Evolutionary conservation across 305 asterid species (phyloP).

Genomic region (Ajuga reptans): DNA sequence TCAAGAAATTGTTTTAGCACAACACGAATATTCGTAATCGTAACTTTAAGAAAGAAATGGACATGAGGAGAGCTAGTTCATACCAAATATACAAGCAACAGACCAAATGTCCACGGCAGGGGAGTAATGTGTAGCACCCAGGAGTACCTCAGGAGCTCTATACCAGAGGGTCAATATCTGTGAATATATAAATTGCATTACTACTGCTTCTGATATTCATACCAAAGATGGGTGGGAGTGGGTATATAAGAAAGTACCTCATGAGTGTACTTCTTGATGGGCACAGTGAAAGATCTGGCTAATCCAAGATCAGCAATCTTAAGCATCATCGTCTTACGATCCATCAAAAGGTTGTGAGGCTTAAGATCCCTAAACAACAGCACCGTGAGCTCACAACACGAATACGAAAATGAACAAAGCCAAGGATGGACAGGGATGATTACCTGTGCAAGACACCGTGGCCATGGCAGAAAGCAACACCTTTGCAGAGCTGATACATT

Average conservation of each 20-base stretch:
- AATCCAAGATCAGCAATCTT: slow-evolving; percentile 95
- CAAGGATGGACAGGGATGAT: neutral
- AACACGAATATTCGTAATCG: neutral
- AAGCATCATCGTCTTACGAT: slow-evolving; percentile 73
- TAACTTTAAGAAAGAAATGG: neutral
- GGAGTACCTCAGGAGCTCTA: slow-evolving; percentile 96
- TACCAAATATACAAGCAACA: slow-evolving; percentile 95
- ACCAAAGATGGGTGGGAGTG: neutral
- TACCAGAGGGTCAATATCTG: slow-evolving; percentile 98
- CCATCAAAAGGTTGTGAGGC: slow-evolving; percentile 96
- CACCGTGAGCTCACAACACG: neutral
- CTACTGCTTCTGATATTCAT: neutral
- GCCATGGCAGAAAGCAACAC: slow-evolving; percentile 95
- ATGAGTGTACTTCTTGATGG: slow-evolving; percentile 92
- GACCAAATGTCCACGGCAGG: slow-evolving; percentile 99
- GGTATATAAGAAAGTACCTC: slow-evolving; percentile 43
- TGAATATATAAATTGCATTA: neutral
- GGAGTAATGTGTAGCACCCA: slow-evolving; percentile 93
- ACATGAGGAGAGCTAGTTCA: neutral
- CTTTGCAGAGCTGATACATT: slow-evolving; percentile 95
- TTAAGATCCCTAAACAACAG: slow-evolving; percentile 66
- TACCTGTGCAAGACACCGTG: slow-evolving; percentile 92
- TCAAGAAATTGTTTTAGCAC: neutral
- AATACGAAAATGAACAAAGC: neutral
- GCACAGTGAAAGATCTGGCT: slow-evolving; percentile 83